Evolutionary conservation across 306 rosid species (phyloP), one percentile per base, ranked within the genome.

Genomic region (Medicago ruthenica): DNA sequence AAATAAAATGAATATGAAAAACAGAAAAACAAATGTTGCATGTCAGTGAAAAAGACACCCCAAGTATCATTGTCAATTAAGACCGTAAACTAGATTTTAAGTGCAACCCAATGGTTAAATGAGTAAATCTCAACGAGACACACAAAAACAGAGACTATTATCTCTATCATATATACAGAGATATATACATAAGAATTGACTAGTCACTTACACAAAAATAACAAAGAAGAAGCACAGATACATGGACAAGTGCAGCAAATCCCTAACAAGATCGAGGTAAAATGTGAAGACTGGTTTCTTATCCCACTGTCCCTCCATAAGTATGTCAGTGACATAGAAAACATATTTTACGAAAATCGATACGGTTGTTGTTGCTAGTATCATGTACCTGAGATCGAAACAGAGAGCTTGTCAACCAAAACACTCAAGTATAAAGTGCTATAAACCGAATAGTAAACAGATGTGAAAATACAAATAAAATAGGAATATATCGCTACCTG

Each of bases 241-340:
- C 99, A 92, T 88, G 34, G 97, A 92, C 81, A 96, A 81, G 86
- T 96, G 99, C 76, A 96, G 98, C 83, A 96, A 85, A 93, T 96
- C 99, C 76, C 96, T 91, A 15, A 96, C 72, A 71, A 96, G 98
- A 78, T 96, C 99, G 87, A 96, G 82, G 80, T 96, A 96, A 82
- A 96, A 96, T 10, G 99, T 96, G 86, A 89, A 96, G 83, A 96
- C 92, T 24, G 96, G 98, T 82, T 92, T 96, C 82, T 31, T 92
- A 87, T 96, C 99, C 99, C 99, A 96, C 58, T 96, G 99, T 77
- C 97, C 98, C 76, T 96, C 99, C 99, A 92, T 96, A 75, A 96
- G 93, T 87, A 89, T 86, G 85, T 96, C 99, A 62, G 82, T 87
- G 39, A 96, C 97, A 74, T 92, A 96, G 91, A 96, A 96, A 78